Percentiles rank a stretch among this genome's conserved stretches.
Evolutionary conservation across 1,284 basidiomycete species (phyloP).

Genomic region (Sanguinoderma infundibulare): DNA sequence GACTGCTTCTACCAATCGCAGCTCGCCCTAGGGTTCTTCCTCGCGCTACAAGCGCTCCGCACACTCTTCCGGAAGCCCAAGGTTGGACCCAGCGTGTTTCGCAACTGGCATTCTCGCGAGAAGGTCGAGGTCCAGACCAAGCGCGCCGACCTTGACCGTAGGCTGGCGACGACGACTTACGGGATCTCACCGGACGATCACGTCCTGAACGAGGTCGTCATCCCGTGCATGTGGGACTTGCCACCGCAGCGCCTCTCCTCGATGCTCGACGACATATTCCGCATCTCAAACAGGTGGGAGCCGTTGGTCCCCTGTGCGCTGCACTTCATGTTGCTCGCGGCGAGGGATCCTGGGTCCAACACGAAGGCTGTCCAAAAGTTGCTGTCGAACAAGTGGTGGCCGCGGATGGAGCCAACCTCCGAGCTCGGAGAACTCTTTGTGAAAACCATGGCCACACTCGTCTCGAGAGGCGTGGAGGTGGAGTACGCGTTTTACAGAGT

Average conservation of each 20-base stretch:
- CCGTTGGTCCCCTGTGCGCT: conserved; percentile 13
- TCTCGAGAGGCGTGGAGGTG: background rate
- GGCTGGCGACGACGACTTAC: conserved; percentile 12
- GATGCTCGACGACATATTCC: conserved; percentile 9
- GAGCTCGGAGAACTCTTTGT: conserved; percentile 13
- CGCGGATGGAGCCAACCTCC: conserved; percentile 10
- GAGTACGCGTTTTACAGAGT: conserved; percentile 1
- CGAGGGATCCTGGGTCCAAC: conserved; percentile 6
- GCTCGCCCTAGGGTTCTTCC: conserved; percentile 3
- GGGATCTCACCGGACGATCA: conserved; percentile 14
- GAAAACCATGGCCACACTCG: conserved; percentile 15
- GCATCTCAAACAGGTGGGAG: conserved; percentile 5
- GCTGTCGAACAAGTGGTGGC: conserved; percentile 1
- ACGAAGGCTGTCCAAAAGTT: conserved; percentile 6
- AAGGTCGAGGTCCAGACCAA: conserved; percentile 8
- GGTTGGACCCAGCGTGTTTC: background rate
- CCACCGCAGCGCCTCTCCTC: conserved; percentile 10
- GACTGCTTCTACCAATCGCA: conserved; percentile 16
- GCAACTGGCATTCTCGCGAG: conserved; percentile 18
- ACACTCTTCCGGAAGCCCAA: background rate
- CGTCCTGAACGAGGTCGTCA: conserved; percentile 10
- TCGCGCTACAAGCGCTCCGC: background rate
- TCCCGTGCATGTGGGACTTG: conserved; percentile 15
- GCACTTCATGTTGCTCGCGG: conserved; percentile 10
- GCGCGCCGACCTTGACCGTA: conserved; percentile 14